Conservation (phyloP, 2,329 filamentous ascomycete species). For the Leptographium radiaticola region DNA sequence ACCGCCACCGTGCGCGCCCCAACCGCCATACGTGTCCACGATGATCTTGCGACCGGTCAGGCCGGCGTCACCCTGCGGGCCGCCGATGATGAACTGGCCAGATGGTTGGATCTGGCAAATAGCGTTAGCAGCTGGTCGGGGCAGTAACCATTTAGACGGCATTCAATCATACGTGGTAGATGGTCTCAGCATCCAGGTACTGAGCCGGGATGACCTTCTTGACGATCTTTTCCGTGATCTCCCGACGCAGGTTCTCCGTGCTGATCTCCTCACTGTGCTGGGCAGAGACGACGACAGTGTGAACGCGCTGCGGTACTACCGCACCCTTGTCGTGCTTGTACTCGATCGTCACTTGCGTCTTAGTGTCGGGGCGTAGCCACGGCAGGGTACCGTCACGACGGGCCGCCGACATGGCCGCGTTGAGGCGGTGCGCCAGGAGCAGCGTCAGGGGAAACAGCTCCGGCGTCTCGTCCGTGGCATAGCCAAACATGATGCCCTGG, state of each 20-base stretch:
- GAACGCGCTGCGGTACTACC: conserved; percentile 80
- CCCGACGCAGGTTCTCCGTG: conserved; percentile 84
- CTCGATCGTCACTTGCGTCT: conserved; percentile 98
- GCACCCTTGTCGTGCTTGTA: conserved; percentile 94
- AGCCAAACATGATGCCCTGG: conserved; percentile 99
- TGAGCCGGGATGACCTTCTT: conserved; percentile 85
- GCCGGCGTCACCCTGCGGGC: conserved; percentile 96
- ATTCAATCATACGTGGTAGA: conserved; percentile 68
- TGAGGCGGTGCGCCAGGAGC: conserved; percentile 91
- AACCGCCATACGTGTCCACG: conserved; percentile 98
- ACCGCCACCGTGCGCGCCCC: conserved; percentile 99
- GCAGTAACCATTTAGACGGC: not conserved
- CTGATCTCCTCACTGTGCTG: conserved; percentile 83
- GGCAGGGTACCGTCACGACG: conserved; percentile 77
- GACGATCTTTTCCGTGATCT: conserved; percentile 96
- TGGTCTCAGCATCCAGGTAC: conserved; percentile 82
- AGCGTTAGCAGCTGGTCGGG: conserved; percentile 15
- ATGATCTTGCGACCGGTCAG: conserved; percentile 99
- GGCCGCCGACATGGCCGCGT: conserved; percentile 83
- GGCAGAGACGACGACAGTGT: conserved; percentile 93
- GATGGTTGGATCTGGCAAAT: conserved; percentile 72
- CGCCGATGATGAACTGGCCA: conserved; percentile 97
- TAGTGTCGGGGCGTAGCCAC: conserved; percentile 97
- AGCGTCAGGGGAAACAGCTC: conserved; percentile 93
- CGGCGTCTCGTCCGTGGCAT: conserved; percentile 97